Evolutionary conservation across 2,329 filamentous ascomycete genomes (phyloP), one percentile per base, ranked within the genome.

Genomic region (Fusarium vanettenii): DNA sequence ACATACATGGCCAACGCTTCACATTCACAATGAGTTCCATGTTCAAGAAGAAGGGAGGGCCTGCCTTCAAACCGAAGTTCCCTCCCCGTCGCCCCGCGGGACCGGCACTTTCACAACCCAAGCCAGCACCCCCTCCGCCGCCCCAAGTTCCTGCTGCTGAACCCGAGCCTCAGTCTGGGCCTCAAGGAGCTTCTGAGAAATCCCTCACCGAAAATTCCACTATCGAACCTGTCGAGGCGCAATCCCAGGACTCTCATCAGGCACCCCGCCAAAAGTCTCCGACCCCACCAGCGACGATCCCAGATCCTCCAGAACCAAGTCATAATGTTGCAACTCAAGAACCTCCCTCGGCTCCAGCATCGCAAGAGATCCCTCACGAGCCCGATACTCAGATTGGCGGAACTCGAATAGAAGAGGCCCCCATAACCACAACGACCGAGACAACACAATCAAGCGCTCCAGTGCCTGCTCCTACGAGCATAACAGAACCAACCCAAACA

Each of bases 41-140:
- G 84, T 88, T 92, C 82, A 93, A 93, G 84, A 93, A 94, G 83
- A 86, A 87, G 76, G 87, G 86, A 79, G 87, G 87, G 76, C 84
- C 87, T 67, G 87, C 87, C 84, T 94, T 95, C 85, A 93, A 93
- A 81, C 92, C 92, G 52, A 94, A 93, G 84, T 89, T 89, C 74
- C 90, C 89, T 35, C 81, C 84, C 74, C 89, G 91, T 79, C 85
- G 87, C 66, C 80, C 81, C 71, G 85, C 86, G 73, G 83, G 85
- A 65, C 81, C 85, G 68, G 78, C 80, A 67, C 64, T 74, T 37
- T 73, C 76, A 60, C 76, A 77, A 69, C 71, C 67, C 39, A 80
- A 77, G 63, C 69, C 73, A 66, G 37, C 72, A 37, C 48, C 64
- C 62, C 39, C 71, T 64, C 55, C 73, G 50, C 71, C 70, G 33